phyloP scores from a whole-genome alignment of 192 early-diverging fungal species.

The Umbelopsis isabellina region DNA sequence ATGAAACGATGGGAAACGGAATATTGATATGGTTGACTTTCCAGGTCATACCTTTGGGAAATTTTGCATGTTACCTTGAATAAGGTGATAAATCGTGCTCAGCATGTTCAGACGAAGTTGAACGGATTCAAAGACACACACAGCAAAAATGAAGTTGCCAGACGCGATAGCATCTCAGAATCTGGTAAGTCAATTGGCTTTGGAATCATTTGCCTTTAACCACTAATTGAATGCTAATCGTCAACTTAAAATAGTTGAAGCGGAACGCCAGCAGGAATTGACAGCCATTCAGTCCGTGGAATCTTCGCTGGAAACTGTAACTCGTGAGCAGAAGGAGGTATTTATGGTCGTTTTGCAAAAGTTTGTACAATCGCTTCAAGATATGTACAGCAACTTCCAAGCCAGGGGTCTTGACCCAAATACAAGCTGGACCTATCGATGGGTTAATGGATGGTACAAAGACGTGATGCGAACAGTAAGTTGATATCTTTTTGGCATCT shows the following conservation, averaged over 20 bases:
- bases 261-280: slow-evolving; percentile 43
- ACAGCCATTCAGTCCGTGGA: slow-evolving; percentile 59
- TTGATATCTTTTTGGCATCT: neutral
- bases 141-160: slow-evolving; percentile 33
- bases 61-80: slow-evolving; percentile 82
- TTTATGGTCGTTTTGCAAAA: slow-evolving; percentile 74
- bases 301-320: slow-evolving; percentile 66
- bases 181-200: slow-evolving; percentile 21
- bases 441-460: slow-evolving; percentile 64
- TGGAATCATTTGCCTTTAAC: neutral
- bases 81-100: slow-evolving; percentile 85
- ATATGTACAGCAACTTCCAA: slow-evolving; percentile 36
- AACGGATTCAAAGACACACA: slow-evolving; percentile 36
- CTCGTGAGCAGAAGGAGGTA: slow-evolving; percentile 82
- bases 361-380: slow-evolving; percentile 56
- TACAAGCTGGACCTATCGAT: slow-evolving; percentile 54
- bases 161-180: slow-evolving; percentile 28
- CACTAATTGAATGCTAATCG: neutral
- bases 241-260: slow-evolving; percentile 25
- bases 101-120: slow-evolving; percentile 65
- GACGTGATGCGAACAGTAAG: slow-evolving; percentile 70
- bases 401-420: slow-evolving; percentile 30
- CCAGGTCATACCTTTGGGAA: slow-evolving; percentile 80
- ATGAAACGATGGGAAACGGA: neutral
- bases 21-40: neutral